phyloP scores from a whole-genome alignment of 768 basidiomycete genomes.

The Mycena amicta region DNA sequence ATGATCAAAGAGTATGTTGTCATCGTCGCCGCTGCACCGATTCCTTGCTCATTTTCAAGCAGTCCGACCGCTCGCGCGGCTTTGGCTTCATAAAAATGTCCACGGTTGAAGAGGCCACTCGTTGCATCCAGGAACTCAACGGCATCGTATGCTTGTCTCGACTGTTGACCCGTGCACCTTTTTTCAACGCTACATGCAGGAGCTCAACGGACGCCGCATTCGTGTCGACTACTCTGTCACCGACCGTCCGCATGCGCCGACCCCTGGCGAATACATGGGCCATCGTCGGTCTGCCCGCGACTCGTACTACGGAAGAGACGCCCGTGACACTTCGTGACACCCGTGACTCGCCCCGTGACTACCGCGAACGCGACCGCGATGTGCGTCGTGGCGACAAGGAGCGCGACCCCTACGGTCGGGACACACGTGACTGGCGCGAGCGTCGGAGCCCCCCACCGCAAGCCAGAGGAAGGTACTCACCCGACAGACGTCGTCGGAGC shows the following conservation, averaged over 20 bases:
- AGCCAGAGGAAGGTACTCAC: conserved; percentile 70
- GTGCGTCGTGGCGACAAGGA: conserved; percentile 60
- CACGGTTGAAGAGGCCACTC: conserved; percentile 80
- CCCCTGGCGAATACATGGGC: conserved; percentile 98
- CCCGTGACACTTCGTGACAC: conserved; percentile 43
- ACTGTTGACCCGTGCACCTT: conserved; percentile 3
- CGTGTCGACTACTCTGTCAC: conserved; percentile 98
- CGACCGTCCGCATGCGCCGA: conserved; percentile 90
- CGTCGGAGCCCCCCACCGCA: conserved; percentile 73
- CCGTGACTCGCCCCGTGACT: conserved; percentile 41
- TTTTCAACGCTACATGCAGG: conserved; percentile 45
- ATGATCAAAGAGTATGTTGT: conserved; percentile 87
- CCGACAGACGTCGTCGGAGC: conserved; percentile 74
- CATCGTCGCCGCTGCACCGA: conserved; percentile 2
- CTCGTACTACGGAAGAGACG: conserved; percentile 35
- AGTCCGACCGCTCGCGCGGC: conserved; percentile 95
- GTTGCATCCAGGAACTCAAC: conserved; percentile 89
- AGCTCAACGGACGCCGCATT: conserved; percentile 92
- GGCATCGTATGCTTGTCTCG: conserved; percentile 65
- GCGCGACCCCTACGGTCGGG: conserved; percentile 59
- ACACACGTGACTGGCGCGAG: conserved; percentile 77
- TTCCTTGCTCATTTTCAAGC: conserved; percentile 21
- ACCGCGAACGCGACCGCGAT: conserved; percentile 51
- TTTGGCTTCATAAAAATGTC: conserved; percentile 98
- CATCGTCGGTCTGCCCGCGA: conserved; percentile 63